Evolutionary conservation across 2,329 filamentous ascomycete genomes (phyloP).

Genomic region (Botryosphaeria agaves): DNA sequence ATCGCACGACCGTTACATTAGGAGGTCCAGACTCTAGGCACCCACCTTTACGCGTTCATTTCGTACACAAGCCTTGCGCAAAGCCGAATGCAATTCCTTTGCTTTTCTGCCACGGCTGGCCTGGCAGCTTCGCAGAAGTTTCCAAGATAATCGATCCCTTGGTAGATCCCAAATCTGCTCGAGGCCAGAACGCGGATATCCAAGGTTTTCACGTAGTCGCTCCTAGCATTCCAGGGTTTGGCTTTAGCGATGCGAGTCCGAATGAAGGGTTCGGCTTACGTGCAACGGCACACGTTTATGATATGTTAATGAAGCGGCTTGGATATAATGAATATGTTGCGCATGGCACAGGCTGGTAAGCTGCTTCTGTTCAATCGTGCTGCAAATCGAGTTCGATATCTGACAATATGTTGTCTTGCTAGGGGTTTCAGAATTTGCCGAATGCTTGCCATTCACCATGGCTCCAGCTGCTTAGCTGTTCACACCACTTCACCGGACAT

Average conservation of each 20-base stretch:
- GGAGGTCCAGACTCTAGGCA: conserved; percentile 10
- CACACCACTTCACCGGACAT: conserved; percentile 44
- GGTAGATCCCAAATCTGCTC: conserved; percentile 22
- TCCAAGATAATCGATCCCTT: conserved; percentile 37
- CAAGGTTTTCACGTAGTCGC: conserved; percentile 50
- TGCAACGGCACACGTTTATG: conserved; percentile 37
- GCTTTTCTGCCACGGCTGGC: conserved; percentile 48
- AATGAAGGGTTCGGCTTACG: conserved; percentile 31
- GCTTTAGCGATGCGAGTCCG: conserved; percentile 46
- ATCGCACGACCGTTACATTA: conserved; percentile 36
- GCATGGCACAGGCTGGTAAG: conserved; percentile 34
- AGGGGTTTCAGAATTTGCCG: conserved; percentile 26
- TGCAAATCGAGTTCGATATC: too few relatives aligned
- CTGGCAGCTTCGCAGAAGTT: conserved; percentile 44
- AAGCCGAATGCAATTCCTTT: conserved; percentile 40
- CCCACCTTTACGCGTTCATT: conserved; percentile 38
- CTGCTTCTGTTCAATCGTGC: too few relatives aligned
- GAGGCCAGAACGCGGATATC: conserved; percentile 20
- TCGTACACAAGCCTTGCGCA: conserved; percentile 41
- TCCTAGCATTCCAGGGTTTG: conserved; percentile 47
- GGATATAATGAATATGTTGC: conserved; percentile 42
- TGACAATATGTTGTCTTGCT: too few relatives aligned
- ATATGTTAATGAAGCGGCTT: conserved; percentile 41
- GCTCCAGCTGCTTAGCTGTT: conserved; percentile 37
- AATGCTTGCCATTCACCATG: conserved; percentile 29